phyloP scores from a whole-genome alignment of 148 eudicot species.

The Camellia granthamiana region DNA sequence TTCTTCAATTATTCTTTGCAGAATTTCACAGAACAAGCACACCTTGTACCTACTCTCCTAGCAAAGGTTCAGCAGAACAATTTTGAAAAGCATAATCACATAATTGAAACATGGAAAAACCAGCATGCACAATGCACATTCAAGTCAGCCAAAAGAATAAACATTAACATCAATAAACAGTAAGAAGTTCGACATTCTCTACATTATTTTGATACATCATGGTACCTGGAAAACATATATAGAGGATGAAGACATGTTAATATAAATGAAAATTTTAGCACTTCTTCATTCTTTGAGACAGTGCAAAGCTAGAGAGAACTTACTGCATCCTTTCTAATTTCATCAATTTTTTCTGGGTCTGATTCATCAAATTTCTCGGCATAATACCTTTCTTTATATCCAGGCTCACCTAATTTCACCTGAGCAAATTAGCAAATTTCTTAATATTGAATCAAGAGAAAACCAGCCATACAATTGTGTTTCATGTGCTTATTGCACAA shows the following conservation, averaged over 20 bases:
- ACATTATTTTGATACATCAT: neutral
- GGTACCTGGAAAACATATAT: neutral
- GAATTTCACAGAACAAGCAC: slow-evolving; percentile 6
- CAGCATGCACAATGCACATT: neutral
- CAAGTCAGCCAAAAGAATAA: slow-evolving; percentile 2
- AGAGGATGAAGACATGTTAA: neutral
- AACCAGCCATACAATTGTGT: neutral
- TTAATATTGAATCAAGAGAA: neutral
- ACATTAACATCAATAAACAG: neutral
- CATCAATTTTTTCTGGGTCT: slow-evolving; percentile 55
- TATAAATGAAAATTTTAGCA: neutral
- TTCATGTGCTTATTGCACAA: neutral
- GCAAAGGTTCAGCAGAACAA: neutral
- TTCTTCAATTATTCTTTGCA: neutral
- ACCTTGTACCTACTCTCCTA: neutral
- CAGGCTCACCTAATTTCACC: slow-evolving; percentile 95
- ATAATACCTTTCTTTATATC: slow-evolving; percentile 92
- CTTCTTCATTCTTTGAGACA: neutral
- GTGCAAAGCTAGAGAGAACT: slow-evolving; percentile 30
- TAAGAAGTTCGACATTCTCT: neutral
- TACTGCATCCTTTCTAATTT: slow-evolving; percentile 66
- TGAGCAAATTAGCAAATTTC: slow-evolving; percentile 28
- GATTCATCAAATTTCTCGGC: slow-evolving; percentile 74
- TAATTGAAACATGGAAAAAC: slow-evolving; percentile 8
- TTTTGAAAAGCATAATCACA: neutral